These are phyloP conservation scores for Hypsizygus ulmarius DNA, from an alignment of 1,284 basidiomycete genomes.

Conservation along the genomic window DNA sequence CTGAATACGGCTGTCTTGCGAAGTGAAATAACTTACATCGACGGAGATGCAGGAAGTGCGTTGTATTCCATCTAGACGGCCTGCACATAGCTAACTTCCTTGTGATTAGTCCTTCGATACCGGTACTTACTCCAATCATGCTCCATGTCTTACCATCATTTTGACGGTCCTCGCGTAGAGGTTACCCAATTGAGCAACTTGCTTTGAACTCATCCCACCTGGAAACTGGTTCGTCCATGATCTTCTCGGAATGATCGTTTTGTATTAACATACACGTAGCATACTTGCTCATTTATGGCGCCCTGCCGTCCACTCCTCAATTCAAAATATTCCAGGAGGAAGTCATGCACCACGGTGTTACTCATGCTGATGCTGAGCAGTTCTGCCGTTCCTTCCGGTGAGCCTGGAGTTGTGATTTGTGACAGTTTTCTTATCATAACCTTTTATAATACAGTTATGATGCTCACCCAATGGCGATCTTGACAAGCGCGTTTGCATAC, in stretches of 20 bases:
- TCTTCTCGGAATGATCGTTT: background rate
- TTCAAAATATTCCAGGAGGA: slow-evolving; percentile 66
- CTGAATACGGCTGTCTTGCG: slow-evolving; percentile 84
- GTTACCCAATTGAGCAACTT: slow-evolving; percentile 91
- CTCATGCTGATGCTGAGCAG: slow-evolving; percentile 76
- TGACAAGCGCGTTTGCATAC: slow-evolving; percentile 83
- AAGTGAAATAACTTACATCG: slow-evolving; percentile 84
- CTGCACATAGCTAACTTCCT: background rate
- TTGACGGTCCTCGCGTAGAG: slow-evolving; percentile 43
- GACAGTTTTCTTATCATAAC: background rate
- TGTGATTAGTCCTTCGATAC: slow-evolving; percentile 63
- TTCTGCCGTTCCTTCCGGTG: slow-evolving; percentile 81
- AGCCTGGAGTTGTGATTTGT: slow-evolving; percentile 12
- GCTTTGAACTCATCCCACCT: slow-evolving; percentile 76
- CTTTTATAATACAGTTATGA: slow-evolving; percentile 57
- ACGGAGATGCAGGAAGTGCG: slow-evolving; percentile 77
- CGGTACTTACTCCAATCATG: slow-evolving; percentile 39
- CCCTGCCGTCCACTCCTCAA: slow-evolving; percentile 68
- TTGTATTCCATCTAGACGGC: slow-evolving; percentile 6
- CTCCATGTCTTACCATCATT: background rate
- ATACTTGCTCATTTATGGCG: slow-evolving; percentile 85
- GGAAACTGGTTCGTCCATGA: slow-evolving; percentile 48
- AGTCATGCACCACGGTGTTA: slow-evolving; percentile 73
- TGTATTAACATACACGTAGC: slow-evolving; percentile 32
- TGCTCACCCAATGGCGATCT: slow-evolving; percentile 85